Evolutionary conservation across 495 filamentous ascomycete species (phyloP).

Genomic region (Trichoderma asperelloides): DNA sequence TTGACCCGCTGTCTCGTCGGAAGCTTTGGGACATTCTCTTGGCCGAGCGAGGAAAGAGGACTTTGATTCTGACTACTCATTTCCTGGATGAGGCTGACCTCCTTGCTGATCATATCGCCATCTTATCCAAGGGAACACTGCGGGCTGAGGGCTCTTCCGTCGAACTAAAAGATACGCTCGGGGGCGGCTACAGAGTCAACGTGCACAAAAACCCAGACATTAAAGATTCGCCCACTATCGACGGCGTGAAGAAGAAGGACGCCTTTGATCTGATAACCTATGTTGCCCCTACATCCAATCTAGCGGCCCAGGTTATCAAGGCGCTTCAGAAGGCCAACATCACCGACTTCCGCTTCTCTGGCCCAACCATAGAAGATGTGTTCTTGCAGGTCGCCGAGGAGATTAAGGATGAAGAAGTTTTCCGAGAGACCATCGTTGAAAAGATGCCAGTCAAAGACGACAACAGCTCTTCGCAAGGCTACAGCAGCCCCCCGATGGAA

Average conservation of each 20-base stretch:
- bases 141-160: conserved; percentile 67
- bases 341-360: conserved; percentile 65
- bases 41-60: conserved; percentile 64
- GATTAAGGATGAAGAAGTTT: conserved; percentile 29
- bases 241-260: conserved; percentile 45
- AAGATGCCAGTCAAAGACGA: conserved; percentile 16
- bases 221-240: conserved; percentile 40
- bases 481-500: neutral
- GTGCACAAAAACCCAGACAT: conserved; percentile 44
- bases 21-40: conserved; percentile 90
- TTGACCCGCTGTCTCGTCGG: conserved; percentile 70
- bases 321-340: conserved; percentile 53
- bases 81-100: conserved; percentile 75
- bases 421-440: conserved; percentile 16
- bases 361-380: conserved; percentile 81
- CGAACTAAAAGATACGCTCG: conserved; percentile 60
- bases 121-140: conserved; percentile 63
- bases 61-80: conserved; percentile 79
- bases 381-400: conserved; percentile 79
- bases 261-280: conserved; percentile 64
- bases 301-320: conserved; percentile 58
- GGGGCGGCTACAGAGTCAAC: conserved; percentile 70
- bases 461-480: conserved; percentile 19
- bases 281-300: conserved; percentile 49
- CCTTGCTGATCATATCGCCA: conserved; percentile 67